Evolutionary conservation across 139 green algal genomes (phyloP).

Genomic region (Tetraselmis striata): DNA sequence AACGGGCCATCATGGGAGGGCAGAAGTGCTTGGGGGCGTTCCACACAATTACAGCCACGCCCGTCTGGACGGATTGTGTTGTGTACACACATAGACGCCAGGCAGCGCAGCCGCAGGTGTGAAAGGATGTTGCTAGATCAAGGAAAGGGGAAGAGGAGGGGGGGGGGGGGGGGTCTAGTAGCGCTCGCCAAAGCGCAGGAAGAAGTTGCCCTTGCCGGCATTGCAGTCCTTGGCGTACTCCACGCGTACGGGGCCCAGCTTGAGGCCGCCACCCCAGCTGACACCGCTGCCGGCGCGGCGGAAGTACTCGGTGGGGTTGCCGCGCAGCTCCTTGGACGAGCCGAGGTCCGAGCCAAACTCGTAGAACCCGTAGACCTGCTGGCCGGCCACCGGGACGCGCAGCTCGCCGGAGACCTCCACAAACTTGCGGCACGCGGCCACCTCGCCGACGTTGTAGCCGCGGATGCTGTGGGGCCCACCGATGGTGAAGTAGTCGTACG

Average conservation of each 20-base stretch:
- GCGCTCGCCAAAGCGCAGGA: conserved; percentile 85
- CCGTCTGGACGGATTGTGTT: no score
- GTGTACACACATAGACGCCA: no score
- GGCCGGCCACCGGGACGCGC: conserved; percentile 54
- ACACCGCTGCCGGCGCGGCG: conserved; percentile 70
- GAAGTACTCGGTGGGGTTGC: conserved; percentile 93
- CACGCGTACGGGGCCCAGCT: conserved; percentile 67
- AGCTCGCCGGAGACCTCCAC: conserved; percentile 78
- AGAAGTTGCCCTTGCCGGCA: conserved; percentile 56
- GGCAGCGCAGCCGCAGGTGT: no score
- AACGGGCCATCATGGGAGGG: no score
- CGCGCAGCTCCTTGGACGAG: conserved; percentile 49
- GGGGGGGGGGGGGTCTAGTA: conserved; percentile 51
- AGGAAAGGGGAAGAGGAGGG: not conserved
- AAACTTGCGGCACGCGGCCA: conserved; percentile 73
- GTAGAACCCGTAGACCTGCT: conserved; percentile 77
- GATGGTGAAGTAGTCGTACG: conserved; percentile 91
- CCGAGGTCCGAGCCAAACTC: conserved; percentile 84
- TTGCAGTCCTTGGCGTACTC: conserved; percentile 86
- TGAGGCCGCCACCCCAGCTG: conserved; percentile 71
- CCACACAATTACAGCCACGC: no score
- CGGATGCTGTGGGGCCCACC: conserved; percentile 89
- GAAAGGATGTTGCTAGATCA: no score
- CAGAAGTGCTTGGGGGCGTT: no score
- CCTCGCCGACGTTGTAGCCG: conserved; percentile 89